Evolutionary conservation across 202 grass and related monocot genomes (phyloP).

Genomic region (Saccharum hybrid): DNA sequence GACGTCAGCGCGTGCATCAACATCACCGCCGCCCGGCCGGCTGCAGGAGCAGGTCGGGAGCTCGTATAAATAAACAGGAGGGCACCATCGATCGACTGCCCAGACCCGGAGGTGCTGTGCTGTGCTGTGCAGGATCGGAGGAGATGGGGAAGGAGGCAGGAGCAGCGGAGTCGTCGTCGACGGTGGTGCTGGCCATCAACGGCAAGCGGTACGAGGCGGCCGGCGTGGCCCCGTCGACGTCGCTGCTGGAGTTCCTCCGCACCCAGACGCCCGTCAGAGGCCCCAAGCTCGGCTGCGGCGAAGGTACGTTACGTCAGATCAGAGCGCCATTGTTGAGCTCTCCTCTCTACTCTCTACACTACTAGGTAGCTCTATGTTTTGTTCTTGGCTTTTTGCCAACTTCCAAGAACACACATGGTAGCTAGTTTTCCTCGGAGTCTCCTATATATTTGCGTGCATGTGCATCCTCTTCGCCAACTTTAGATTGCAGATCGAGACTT

Average conservation of each 20-base stretch:
- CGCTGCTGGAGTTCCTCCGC: constrained; percentile 78
- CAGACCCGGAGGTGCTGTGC: background rate
- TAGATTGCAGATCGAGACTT: no score
- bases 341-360: no score
- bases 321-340: background rate
- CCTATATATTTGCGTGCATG: no score
- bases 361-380: no score
- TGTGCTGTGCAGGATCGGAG: background rate
- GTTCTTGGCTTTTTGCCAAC: background rate
- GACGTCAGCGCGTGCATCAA: background rate
- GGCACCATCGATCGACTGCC: background rate
- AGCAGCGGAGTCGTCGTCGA: background rate
- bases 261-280: constrained; percentile 57
- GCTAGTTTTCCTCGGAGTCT: no score
- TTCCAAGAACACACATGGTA: background rate
- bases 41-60: background rate
- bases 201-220: constrained; percentile 57
- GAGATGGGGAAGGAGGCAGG: background rate
- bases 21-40: background rate
- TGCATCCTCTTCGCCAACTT: no score
- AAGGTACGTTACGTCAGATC: constrained; percentile 48
- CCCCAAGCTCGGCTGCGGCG: constrained; percentile 80
- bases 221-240: constrained; percentile 50
- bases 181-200: constrained; percentile 67
- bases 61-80: background rate